These are phyloP conservation scores for Ogataea pini DNA, from an alignment of 805 yeast genomes.

Conservation along the genomic window DNA sequence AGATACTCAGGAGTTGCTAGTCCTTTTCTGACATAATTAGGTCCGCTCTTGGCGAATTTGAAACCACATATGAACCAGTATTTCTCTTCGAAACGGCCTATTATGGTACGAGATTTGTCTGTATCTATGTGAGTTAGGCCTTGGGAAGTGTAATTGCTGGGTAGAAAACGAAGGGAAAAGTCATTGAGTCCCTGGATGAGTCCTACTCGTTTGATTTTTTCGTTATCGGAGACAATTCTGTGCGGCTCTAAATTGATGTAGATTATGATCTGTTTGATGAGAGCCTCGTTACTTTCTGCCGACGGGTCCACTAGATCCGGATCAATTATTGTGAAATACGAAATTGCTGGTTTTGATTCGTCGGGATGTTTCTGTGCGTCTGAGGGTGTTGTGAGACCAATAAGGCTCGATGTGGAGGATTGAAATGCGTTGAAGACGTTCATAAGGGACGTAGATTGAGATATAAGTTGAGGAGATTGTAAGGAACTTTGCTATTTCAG, in stretches of 20 bases:
- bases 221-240: constrained; percentile 20
- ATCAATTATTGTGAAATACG: constrained; percentile 28
- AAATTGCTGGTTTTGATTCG: constrained; percentile 17
- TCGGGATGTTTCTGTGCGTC: background rate
- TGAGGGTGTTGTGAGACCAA: background rate
- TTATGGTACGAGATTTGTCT: constrained; percentile 33
- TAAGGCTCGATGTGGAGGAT: constrained; percentile 20
- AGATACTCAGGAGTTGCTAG: constrained; percentile 38
- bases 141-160: background rate
- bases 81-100: constrained; percentile 32
- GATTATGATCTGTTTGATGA: constrained; percentile 27
- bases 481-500: too few relatives aligned
- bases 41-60: constrained; percentile 19
- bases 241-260: constrained; percentile 25
- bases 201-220: constrained; percentile 29
- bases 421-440: constrained; percentile 26
- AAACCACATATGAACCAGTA: constrained; percentile 38
- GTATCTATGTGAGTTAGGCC: constrained; percentile 33
- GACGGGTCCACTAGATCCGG: constrained; percentile 15
- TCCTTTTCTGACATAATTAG: constrained; percentile 26
- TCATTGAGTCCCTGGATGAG: constrained; percentile 31
- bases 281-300: constrained; percentile 26
- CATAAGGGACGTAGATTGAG: constrained; percentile 17
- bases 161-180: constrained; percentile 28
- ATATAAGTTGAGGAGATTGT: too few relatives aligned